Evolutionary conservation across 2,329 filamentous ascomycete genomes (phyloP), one percentile per base, ranked within the genome.

Genomic region (Teratosphaeria gauchensis): DNA sequence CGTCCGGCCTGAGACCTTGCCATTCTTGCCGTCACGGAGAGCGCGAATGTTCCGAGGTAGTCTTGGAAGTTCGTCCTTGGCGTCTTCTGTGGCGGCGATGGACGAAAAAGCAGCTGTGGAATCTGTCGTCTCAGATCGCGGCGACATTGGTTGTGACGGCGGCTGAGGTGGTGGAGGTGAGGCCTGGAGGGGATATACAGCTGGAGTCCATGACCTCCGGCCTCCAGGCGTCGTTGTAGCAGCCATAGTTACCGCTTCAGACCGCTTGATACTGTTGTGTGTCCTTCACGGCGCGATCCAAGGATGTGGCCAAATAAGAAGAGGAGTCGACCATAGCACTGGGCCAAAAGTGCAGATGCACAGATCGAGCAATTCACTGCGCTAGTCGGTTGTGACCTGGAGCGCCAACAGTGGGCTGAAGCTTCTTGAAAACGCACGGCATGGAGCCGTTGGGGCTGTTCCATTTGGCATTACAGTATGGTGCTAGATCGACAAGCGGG

Each of bases 1-100:
- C 28, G 70, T 74, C 1, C 71, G 66, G 5, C 67, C 68, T 48
- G 42, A 48, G 19, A 48, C n/a, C n/a, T 48, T 48, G 30, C 24
- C 21, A 28, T 38, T 53, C 24, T 51, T 51, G 24, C 55, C 55
- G 28, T 56, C 46, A 11, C 51, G 24, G 24, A 56, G 30, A 21
- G 55, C 55, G 24, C 55, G 55, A 53, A 56, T 56, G 30, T 52
- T 52, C 38, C 48, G 24, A n/a, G 55, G 55, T 9, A 56, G 21
- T 30, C 21, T 56, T 0, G 55, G 42, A 48, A 48, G 42, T 8
- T 48, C 42, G n/a, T 48, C 4, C n/a, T 24, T 33, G 11, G 7
- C 16, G 21, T 53, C 51, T 30, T 53, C 51, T 28, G 9, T 24
- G 24, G 24, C 21, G 14, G n/a, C 53, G 19, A 11, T 55, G 31